Evolutionary conservation across 2,329 filamentous ascomycete species (phyloP), one percentile per base, ranked within the genome.

Genomic region (Penicillium sclerotiorum): DNA sequence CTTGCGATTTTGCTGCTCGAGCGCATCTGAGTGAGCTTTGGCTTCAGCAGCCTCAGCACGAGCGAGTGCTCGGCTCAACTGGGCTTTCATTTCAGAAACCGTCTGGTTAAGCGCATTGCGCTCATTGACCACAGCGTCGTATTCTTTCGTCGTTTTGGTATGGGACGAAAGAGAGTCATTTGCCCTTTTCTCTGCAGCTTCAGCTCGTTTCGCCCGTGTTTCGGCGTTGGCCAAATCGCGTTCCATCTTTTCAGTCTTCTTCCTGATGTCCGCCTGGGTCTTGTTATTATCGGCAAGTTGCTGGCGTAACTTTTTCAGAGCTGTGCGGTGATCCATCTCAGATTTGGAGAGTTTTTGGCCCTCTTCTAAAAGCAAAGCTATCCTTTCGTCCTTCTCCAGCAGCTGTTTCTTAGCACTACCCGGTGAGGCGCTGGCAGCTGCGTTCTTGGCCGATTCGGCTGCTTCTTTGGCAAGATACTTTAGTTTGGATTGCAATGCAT

Each of bases 341-440:
- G 83, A 88, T 60, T 87, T 89, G 1, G 90, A 92, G 8, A 97
- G 79, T 58, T 88, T 91, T 61, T 94, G 89, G 0, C 95, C 94
- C 74, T 99, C 94, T 60, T 95, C 87, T 79, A 99, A 88, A 11
- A 99, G 76, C 39, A 92, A 76, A 2, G 92, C 90, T 62, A 97
- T 95, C 67, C 89, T 89, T 61, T 93, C 86, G 61, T 97, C 92
- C 65, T 91, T 95, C 63, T 95, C 91, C 1, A 90, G 88, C 12
- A 97, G 70, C 64, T 89, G 91, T 68, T 87, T 89, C 57, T 95
- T 89, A 1, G 78, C 49, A 48, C 85, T 89, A 5, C 87, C 87
- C 0, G 82, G 66, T 2, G 81, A 75, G 1, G 87, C 84, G 20
- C 79, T 75, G n/a, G 80, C 74, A 2, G 83, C 85, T 6, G 85